Percentiles rank a stretch among this genome's conserved stretches.
These are phyloP conservation scores for Phanerodontia chrysosporium DNA, from an alignment of 768 basidiomycete genomes.

Conservation along the genomic window DNA sequence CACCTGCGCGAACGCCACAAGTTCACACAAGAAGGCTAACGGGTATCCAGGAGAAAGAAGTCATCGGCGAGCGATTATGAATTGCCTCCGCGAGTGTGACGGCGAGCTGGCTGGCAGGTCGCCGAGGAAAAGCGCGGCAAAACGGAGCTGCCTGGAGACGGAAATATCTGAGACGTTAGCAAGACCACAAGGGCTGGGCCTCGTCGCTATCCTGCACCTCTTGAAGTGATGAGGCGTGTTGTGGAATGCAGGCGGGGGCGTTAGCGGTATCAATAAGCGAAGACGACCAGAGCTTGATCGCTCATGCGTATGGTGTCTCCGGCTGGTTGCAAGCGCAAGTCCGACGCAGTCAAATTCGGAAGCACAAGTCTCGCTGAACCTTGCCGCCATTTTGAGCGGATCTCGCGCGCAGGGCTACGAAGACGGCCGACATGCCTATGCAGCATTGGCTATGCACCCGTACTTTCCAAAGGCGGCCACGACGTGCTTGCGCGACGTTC, in stretches of 20 bases:
- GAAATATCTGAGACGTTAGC: not conserved
- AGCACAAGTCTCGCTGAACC: not conserved
- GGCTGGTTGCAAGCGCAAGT: not conserved
- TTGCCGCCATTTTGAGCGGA: not conserved
- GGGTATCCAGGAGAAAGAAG: not conserved
- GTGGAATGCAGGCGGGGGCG: not conserved
- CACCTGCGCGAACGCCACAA: not conserved
- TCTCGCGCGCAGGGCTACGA: too few relatives aligned
- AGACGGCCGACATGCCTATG: too few relatives aligned
- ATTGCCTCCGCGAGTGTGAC: not conserved
- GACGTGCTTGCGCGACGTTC: not conserved
- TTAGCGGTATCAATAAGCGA: not conserved
- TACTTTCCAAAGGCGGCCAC: not conserved
- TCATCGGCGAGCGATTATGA: not conserved
- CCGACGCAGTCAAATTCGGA: too few relatives aligned
- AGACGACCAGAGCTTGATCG: not conserved
- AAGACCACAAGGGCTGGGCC: not conserved
- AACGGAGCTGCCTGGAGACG: not conserved
- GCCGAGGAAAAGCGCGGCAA: not conserved
- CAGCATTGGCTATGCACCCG: too few relatives aligned
- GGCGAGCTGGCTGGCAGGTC: not conserved
- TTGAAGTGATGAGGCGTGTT: not conserved
- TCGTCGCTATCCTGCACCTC: not conserved
- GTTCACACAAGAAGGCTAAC: not conserved
- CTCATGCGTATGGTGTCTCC: not conserved